phyloP scores from a whole-genome alignment of 2,329 filamentous ascomycete species.

The Xylaria arbuscula region DNA sequence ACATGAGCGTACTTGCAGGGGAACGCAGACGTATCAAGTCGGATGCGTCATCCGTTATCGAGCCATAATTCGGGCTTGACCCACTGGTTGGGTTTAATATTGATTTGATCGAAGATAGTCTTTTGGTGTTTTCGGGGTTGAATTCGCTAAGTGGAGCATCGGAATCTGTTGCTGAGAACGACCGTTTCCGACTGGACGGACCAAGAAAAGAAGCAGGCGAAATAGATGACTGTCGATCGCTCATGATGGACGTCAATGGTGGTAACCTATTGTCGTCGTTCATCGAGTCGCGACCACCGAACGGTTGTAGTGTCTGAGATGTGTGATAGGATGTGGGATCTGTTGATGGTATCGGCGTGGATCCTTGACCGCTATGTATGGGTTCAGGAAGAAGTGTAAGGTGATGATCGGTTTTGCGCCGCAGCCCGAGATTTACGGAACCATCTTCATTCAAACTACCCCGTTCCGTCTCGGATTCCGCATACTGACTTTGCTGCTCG shows the following conservation, averaged over 20 bases:
- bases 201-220: slow-evolving; percentile 71
- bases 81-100: slow-evolving; percentile 71
- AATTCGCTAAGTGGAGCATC: slow-evolving; percentile 56
- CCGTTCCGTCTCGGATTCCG: slow-evolving; percentile 58
- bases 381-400: slow-evolving; percentile 61
- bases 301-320: slow-evolving; percentile 53
- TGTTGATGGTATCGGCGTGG: slow-evolving; percentile 57
- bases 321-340: slow-evolving; percentile 66
- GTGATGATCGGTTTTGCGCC: slow-evolving; percentile 59
- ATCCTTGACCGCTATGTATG: slow-evolving; percentile 57
- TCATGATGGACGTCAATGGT: slow-evolving; percentile 62
- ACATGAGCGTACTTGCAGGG: slow-evolving; percentile 55
- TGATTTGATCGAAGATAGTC: slow-evolving; percentile 79
- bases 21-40: slow-evolving; percentile 59
- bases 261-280: slow-evolving; percentile 69
- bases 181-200: slow-evolving; percentile 73
- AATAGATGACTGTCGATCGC: slow-evolving; percentile 66
- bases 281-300: slow-evolving; percentile 57
- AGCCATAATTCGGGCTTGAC: slow-evolving; percentile 40
- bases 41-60: slow-evolving; percentile 51
- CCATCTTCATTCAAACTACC: slow-evolving; percentile 72
- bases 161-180: slow-evolving; percentile 70
- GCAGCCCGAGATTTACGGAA: slow-evolving; percentile 71
- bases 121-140: slow-evolving; percentile 65
- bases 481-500: slow-evolving; percentile 55